Evolutionary conservation across 192 early-diverging fungal genomes (phyloP).

Genomic region (Umbelopsis sp.): DNA sequence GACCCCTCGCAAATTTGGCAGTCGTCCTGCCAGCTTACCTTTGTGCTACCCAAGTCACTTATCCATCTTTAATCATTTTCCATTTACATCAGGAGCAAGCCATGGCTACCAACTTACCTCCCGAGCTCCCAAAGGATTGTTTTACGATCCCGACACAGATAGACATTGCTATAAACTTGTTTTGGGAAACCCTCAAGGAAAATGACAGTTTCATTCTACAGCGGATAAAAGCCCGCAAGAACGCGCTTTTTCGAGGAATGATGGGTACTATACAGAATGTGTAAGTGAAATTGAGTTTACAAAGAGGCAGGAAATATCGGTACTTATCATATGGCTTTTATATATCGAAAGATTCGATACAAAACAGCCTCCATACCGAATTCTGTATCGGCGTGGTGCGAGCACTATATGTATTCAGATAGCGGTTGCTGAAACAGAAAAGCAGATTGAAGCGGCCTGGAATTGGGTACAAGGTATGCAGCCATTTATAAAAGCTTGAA

Average conservation of each 20-base stretch:
- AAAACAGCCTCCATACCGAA: constrained; percentile 89
- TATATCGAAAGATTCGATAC: constrained; percentile 71
- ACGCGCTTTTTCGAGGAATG: constrained; percentile 65
- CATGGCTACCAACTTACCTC: constrained; percentile 18
- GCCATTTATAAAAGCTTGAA: not conserved
- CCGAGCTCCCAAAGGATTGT: constrained; percentile 10
- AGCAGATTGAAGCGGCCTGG: constrained; percentile 89
- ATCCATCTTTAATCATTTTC: not conserved
- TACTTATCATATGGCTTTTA: not conserved
- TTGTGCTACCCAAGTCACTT: constrained; percentile 1
- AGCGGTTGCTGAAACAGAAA: constrained; percentile 81
- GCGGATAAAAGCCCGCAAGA: constrained; percentile 61
- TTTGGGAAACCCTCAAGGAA: constrained; percentile 67
- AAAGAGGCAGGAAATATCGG: too few relatives aligned
- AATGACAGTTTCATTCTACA: constrained; percentile 72
- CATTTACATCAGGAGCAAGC: not conserved
- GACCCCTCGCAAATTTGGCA: not conserved
- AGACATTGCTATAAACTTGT: constrained; percentile 57
- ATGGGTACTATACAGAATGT: constrained; percentile 94
- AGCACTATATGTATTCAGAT: constrained; percentile 71
- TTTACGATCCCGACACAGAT: constrained; percentile 57
- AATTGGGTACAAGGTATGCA: constrained; percentile 78
- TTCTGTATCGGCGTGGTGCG: constrained; percentile 70
- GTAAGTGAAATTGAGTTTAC: constrained; percentile 43
- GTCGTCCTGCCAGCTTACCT: not conserved